Base-by-base conservation (phyloP, 352 stramenopile genomes). In the Globisporangium middletonii region DNA sequence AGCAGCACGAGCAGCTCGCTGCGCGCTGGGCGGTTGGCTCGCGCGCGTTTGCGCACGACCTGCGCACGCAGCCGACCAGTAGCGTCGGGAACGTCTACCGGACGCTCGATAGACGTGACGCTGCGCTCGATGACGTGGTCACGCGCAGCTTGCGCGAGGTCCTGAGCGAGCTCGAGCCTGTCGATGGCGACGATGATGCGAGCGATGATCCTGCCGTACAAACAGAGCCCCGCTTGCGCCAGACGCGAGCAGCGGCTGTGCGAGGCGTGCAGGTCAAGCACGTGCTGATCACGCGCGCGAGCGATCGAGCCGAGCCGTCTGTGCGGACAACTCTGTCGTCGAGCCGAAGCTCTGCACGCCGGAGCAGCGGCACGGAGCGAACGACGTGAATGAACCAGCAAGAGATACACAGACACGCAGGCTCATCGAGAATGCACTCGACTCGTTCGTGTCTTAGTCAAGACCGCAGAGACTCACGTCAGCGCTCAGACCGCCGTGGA, bases 391-490 rank as follows among this genome's bases (percentile, higher is more conserved):
- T 45, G 13, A 13, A 37, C 30, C 18, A 8, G 38, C 19, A 12
- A 50, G 11, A 37, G 38, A 38, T 5, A 18, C 0, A 35, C 4
- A 18, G n/a, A 4, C 5, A 27, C 3, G n/a, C 30, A 30, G 16
- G 6, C 8, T 9, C n/a, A 38, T 38, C 12, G 46, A 15, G 2
- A 2, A 27, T 19, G 43, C 28, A 26, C 33, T 26, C 18, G 13
- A 5, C 23, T 23, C 23, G 12, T 15, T 50, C 37, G 47, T 27
- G 0, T 8, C 45, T 69, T 49, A 94, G 59, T 91, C 79, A 28
- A 94, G 72, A 16, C 85, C 85, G 43, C 85, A 94, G 42, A 94
- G 69, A 63, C 82, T 93, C 55, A 88, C 65, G 68, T 94, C 83
- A 7, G 85, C 81, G 61, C 69, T 83, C 18, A 94, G 48, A 1